Conservation (phyloP, 1,284 basidiomycete genomes). For the Hemileccinum hortonii region DNA sequence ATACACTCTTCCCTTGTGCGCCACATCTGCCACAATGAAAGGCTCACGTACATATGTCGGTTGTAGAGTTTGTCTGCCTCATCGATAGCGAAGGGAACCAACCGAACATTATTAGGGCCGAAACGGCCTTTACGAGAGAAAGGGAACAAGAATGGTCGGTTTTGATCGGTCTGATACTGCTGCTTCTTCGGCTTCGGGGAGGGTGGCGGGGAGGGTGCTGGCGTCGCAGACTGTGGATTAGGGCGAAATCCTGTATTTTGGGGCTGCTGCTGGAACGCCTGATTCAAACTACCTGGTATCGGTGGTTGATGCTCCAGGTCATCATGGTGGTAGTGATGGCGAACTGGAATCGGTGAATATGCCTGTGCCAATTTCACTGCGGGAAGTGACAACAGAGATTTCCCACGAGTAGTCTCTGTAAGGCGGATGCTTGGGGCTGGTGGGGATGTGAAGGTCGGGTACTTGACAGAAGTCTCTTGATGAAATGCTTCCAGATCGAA, state of each 20-base stretch:
- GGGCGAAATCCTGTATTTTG: constrained; percentile 48
- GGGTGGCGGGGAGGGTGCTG: constrained; percentile 87
- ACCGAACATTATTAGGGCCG: constrained; percentile 47
- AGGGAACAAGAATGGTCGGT: constrained; percentile 92
- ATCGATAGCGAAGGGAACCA: constrained; percentile 93
- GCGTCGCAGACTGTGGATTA: constrained; percentile 72
- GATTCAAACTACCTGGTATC: constrained; percentile 40
- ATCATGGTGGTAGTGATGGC: constrained; percentile 88
- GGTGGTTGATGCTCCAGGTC: constrained; percentile 53
- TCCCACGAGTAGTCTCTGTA: constrained; percentile 23
- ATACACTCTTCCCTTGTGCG: constrained; percentile 92
- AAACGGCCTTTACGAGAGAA: constrained; percentile 63
- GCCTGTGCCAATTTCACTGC: constrained; percentile 80
- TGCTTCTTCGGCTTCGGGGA: constrained; percentile 95
- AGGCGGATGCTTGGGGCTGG: constrained; percentile 36
- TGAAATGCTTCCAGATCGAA: constrained; percentile 86
- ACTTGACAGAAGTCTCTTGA: constrained; percentile 88
- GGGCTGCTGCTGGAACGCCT: constrained; percentile 47
- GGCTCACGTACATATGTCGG: constrained; percentile 87
- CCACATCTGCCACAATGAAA: constrained; percentile 94
- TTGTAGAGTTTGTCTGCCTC: constrained; percentile 93
- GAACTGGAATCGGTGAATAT: constrained; percentile 88
- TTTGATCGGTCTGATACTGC: constrained; percentile 98
- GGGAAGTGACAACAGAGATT: constrained; percentile 44
- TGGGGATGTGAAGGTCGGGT: constrained; percentile 83